These are phyloP conservation scores for Periconia sp. DNA, from an alignment of 2,329 filamentous ascomycete species.

Conservation along the genomic window DNA sequence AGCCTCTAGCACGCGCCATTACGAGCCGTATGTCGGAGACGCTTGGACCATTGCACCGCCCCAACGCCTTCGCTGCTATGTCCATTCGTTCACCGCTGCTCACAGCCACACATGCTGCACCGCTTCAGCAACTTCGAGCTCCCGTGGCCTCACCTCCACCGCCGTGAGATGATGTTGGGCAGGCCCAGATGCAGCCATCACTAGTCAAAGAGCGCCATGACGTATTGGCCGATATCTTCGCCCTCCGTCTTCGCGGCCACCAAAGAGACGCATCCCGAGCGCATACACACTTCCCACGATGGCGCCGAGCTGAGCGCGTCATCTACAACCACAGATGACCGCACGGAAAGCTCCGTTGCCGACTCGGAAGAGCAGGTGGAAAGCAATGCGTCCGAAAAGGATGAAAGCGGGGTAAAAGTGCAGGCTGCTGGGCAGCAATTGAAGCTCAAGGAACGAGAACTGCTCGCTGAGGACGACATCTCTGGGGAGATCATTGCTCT, in stretches of 20 bases:
- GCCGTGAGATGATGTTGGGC: constrained; percentile 41
- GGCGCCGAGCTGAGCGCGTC: constrained; percentile 46
- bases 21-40: too few relatives aligned
- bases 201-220: constrained; percentile 56
- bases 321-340: constrained; percentile 11
- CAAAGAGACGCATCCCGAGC: constrained; percentile 63
- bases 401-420: constrained; percentile 18
- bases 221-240: constrained; percentile 92
- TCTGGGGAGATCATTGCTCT: constrained; percentile 76
- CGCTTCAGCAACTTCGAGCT: constrained; percentile 30
- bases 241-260: constrained; percentile 82
- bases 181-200: constrained; percentile 45
- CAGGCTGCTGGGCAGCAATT: constrained; percentile 9
- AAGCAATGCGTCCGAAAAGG: constrained; percentile 12
- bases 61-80: too few relatives aligned
- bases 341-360: constrained; percentile 8
- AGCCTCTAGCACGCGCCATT: too few relatives aligned
- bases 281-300: constrained; percentile 68
- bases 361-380: constrained; percentile 16
- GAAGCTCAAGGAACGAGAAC: constrained; percentile 10
- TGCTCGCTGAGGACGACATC: constrained; percentile 40
- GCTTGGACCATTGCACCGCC: too few relatives aligned
- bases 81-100: constrained; percentile 27
- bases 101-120: constrained; percentile 11
- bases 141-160: constrained; percentile 28